Evolutionary conservation across 352 stramenopile species (phyloP).

Genomic region (Pythium chondricola): DNA sequence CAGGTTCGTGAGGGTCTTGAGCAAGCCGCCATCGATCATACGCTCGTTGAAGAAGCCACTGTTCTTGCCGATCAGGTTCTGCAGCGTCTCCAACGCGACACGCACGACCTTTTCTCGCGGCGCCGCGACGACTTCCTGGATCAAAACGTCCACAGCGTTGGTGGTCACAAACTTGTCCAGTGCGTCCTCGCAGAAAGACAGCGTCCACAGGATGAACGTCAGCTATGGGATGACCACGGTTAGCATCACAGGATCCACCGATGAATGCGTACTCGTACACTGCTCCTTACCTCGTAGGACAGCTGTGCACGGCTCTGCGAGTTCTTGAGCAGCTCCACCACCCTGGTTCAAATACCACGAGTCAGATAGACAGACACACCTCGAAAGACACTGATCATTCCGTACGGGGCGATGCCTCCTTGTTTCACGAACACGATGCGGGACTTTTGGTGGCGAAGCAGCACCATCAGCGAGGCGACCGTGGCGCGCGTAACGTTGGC

Average conservation of each 20-base stretch:
- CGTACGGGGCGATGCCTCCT: conserved; percentile 87
- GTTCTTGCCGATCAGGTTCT: conserved; percentile 79
- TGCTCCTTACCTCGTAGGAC: conserved; percentile 84
- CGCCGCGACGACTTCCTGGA: conserved; percentile 88
- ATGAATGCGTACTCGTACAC: no score
- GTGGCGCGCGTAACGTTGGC: conserved; percentile 78
- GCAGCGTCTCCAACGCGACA: conserved; percentile 90
- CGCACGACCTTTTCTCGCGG: conserved; percentile 96
- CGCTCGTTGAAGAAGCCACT: conserved; percentile 85
- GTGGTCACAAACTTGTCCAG: conserved; percentile 70
- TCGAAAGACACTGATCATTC: conserved; percentile 6
- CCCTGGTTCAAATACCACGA: conserved; percentile 15
- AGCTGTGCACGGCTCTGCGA: conserved; percentile 89
- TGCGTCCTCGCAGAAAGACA: conserved; percentile 89
- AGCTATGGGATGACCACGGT: no score
- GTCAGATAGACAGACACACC: not conserved
- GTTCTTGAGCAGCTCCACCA: conserved; percentile 71
- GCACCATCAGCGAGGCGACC: conserved; percentile 88
- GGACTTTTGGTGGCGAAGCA: conserved; percentile 86
- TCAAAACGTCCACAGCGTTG: conserved; percentile 60
- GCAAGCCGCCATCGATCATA: conserved; percentile 95
- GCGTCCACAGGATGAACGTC: conserved; percentile 95
- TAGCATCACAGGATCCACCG: no score
- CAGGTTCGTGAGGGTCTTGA: conserved; percentile 94
- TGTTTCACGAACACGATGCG: conserved; percentile 88